A percentile compares a stretch with the other conserved stretches of the same genome.
phyloP scores from a whole-genome alignment of 148 eudicot species.

The Hydrangea macrophylla region DNA sequence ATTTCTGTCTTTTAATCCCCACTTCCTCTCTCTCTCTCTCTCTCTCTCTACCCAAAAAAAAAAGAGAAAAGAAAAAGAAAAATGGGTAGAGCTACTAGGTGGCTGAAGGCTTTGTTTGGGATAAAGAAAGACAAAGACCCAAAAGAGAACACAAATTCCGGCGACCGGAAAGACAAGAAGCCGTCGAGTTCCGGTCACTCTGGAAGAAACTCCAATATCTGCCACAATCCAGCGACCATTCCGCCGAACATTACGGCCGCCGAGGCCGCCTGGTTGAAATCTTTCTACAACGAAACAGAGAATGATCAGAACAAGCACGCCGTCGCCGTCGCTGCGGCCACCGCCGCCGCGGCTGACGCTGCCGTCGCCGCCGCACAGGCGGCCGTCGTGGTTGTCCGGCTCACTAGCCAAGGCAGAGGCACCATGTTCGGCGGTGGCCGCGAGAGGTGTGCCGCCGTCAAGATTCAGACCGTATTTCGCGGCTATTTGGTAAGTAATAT shows the following conservation, averaged over 20 bases:
- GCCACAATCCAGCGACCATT: constrained; percentile 38
- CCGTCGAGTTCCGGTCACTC: constrained; percentile 14
- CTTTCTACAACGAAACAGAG: constrained; percentile 40
- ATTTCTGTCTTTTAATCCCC: neutral
- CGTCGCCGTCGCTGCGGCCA: constrained; percentile 75
- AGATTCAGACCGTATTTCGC: constrained; percentile 64
- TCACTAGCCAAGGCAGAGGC: constrained; percentile 58
- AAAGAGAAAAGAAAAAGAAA: no score
- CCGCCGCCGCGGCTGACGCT: constrained; percentile 75
- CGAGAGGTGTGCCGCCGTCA: constrained; percentile 55
- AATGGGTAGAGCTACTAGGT: constrained; percentile 68
- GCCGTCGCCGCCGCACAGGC: constrained; percentile 88
- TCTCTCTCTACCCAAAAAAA: neutral
- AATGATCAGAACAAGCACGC: constrained; percentile 65
- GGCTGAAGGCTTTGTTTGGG: constrained; percentile 67
- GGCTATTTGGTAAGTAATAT: constrained; percentile 57
- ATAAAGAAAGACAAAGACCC: constrained; percentile 24
- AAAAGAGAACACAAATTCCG: constrained; percentile 20
- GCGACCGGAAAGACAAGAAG: constrained; percentile 25
- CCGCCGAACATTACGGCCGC: constrained; percentile 47
- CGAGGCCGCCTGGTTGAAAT: constrained; percentile 60
- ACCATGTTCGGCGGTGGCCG: constrained; percentile 26
- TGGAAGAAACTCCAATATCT: constrained; percentile 18
- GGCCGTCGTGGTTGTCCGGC: constrained; percentile 65
- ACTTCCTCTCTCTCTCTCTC: neutral